phyloP scores from a whole-genome alignment of 345 rosid genomes.

The Moricandia moricandioides region DNA sequence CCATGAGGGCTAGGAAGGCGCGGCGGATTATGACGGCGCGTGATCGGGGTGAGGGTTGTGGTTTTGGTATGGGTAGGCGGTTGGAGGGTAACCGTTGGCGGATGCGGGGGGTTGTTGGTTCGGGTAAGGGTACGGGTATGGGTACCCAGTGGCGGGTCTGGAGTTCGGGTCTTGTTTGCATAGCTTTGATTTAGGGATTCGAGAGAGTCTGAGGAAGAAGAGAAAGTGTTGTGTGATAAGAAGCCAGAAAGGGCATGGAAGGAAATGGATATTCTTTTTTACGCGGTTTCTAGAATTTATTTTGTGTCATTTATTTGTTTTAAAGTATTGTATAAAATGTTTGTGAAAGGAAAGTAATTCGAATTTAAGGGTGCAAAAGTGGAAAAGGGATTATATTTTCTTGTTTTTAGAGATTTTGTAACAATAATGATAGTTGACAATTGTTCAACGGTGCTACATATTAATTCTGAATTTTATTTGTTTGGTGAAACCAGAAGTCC shows the following conservation, averaged over 20 bases:
- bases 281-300: not conserved
- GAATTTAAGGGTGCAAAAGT: too few relatives aligned
- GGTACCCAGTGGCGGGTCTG: conserved; percentile 58
- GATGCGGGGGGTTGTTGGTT: conserved; percentile 34
- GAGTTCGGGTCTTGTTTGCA: conserved; percentile 41
- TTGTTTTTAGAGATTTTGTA: too few relatives aligned
- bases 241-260: not conserved
- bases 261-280: not conserved
- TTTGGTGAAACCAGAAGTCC: too few relatives aligned
- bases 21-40: conserved; percentile 54
- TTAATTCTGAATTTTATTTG: too few relatives aligned
- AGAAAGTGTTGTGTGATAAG: not conserved
- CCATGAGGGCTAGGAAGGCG: conserved; percentile 31
- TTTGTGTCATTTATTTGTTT: not conserved
- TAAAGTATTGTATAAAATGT: too few relatives aligned
- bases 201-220: not conserved
- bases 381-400: too few relatives aligned
- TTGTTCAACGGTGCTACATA: too few relatives aligned
- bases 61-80: conserved; percentile 49
- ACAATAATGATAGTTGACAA: too few relatives aligned
- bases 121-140: conserved; percentile 50
- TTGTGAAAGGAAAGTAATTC: too few relatives aligned
- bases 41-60: conserved; percentile 34
- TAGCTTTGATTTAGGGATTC: conserved; percentile 14
- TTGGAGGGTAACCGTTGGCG: conserved; percentile 47